Evolutionary conservation across 768 basidiomycete species (phyloP).

Genomic region (Tulasnella sp.): DNA sequence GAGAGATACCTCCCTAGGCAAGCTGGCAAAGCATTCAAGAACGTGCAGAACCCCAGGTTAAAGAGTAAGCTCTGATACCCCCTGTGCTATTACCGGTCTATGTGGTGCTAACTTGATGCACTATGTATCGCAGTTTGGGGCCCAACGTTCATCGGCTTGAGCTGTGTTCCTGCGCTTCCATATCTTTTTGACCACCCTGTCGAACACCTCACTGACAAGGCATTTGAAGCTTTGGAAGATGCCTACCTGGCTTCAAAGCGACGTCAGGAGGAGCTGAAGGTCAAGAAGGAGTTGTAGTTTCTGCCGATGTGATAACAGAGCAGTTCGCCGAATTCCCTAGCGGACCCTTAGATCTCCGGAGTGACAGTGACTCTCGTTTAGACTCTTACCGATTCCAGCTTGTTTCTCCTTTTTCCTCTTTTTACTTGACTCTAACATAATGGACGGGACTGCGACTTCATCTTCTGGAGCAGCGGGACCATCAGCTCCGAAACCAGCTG

Average conservation of each 20-base stretch:
- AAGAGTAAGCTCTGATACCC: constrained; percentile 29
- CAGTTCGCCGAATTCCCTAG: background rate
- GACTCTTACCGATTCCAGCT: background rate
- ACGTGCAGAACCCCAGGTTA: constrained; percentile 48
- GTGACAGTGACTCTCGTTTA: constrained; percentile 3
- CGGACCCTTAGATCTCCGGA: background rate
- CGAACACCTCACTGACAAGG: constrained; percentile 56
- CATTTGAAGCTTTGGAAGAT: constrained; percentile 57
- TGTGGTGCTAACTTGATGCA: background rate
- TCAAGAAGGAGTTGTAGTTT: constrained; percentile 32
- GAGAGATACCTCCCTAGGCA: constrained; percentile 31
- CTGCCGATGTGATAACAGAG: background rate
- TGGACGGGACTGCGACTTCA: background rate
- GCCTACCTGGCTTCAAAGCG: constrained; percentile 32
- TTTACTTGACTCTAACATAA: background rate
- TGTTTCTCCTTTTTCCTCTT: background rate
- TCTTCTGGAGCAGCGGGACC: background rate
- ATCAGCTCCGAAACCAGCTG: background rate
- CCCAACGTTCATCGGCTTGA: constrained; percentile 63
- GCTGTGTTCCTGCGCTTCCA: constrained; percentile 64
- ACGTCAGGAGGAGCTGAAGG: constrained; percentile 40
- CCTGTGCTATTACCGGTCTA: background rate
- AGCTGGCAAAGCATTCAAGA: constrained; percentile 55
- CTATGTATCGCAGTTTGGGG: constrained; percentile 45
- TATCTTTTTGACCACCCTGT: constrained; percentile 76